Evolutionary conservation across 352 stramenopile genomes (phyloP).

Genomic region (Pythium guiyangense): DNA sequence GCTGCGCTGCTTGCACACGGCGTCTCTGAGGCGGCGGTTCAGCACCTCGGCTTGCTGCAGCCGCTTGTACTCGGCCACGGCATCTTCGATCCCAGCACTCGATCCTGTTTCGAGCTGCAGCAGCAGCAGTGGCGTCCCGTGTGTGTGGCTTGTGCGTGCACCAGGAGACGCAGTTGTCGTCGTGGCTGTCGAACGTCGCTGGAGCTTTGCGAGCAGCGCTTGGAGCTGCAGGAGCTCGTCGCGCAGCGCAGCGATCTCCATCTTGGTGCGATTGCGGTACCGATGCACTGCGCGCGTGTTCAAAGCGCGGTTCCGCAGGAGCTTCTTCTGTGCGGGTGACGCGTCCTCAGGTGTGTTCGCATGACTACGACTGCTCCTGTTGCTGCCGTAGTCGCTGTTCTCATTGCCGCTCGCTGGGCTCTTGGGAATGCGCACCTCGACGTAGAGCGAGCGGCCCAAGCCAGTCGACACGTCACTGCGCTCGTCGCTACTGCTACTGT

Average conservation of each 20-base stretch:
- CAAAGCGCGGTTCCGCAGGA: slow-evolving; percentile 2
- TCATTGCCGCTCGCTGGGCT: neutral
- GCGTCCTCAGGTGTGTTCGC: neutral
- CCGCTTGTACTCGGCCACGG: slow-evolving; percentile 5
- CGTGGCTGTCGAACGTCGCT: neutral
- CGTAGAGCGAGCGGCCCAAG: neutral
- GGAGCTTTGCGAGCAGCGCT: too few relatives aligned
- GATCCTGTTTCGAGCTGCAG: neutral
- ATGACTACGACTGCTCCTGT: neutral
- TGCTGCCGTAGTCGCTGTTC: too few relatives aligned
- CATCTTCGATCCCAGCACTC: neutral
- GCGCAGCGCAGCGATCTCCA: slow-evolving; percentile 4
- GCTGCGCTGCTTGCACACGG: slow-evolving; percentile 5
- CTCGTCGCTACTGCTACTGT: neutral
- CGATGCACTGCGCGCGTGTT: slow-evolving; percentile 12
- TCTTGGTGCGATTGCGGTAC: slow-evolving; percentile 10
- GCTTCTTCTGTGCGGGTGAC: neutral
- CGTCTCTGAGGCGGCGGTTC: slow-evolving; percentile 8
- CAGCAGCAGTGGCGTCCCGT: neutral
- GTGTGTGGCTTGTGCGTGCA: neutral
- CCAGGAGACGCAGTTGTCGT: neutral
- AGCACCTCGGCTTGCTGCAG: slow-evolving; percentile 7
- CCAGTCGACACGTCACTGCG: neutral
- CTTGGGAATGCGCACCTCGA: slow-evolving; percentile 2
- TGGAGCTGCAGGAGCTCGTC: too few relatives aligned